These are phyloP conservation scores for Alternaria viburni DNA, from an alignment of 2,329 filamentous ascomycete species.

Conservation along the genomic window DNA sequence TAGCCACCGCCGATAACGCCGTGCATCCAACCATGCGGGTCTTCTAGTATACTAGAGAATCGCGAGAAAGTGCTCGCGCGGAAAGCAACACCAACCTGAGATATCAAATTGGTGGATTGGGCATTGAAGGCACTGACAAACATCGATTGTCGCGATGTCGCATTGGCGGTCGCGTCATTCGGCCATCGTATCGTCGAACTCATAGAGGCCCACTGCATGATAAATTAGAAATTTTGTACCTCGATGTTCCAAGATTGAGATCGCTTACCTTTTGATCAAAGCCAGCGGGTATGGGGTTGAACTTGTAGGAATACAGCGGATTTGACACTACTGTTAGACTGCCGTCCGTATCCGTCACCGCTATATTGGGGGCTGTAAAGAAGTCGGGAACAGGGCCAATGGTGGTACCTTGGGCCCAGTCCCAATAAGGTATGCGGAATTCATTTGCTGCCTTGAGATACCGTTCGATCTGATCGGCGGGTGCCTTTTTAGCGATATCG, in stretches of 20 bases:
- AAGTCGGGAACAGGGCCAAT: slow-evolving; percentile 32
- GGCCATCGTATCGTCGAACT: slow-evolving; percentile 44
- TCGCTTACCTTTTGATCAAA: slow-evolving; percentile 31
- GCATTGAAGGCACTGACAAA: slow-evolving; percentile 19
- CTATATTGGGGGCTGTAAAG: slow-evolving; percentile 24
- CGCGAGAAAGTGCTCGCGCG: slow-evolving; percentile 12
- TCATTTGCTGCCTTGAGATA: slow-evolving; percentile 34
- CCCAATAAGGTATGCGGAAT: slow-evolving; percentile 46
- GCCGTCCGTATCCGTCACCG: slow-evolving; percentile 26
- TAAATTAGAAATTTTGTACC: neutral
- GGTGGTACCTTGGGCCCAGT: slow-evolving; percentile 36
- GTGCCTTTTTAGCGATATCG: slow-evolving; percentile 23
- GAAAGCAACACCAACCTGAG: slow-evolving; percentile 7
- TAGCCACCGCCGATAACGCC: slow-evolving; percentile 54
- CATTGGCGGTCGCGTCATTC: slow-evolving; percentile 19
- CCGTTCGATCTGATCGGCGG: slow-evolving; percentile 20
- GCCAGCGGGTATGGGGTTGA: slow-evolving; percentile 30
- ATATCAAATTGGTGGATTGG: slow-evolving; percentile 48
- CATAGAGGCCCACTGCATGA: slow-evolving; percentile 26
- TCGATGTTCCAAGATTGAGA: too few species aligned
- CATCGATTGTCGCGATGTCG: slow-evolving; percentile 21
- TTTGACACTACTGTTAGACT: slow-evolving; percentile 26
- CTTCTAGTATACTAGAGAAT: slow-evolving; percentile 46
- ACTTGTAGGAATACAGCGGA: slow-evolving; percentile 38
- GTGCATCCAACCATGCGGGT: slow-evolving; percentile 39